Evolutionary conservation across 495 filamentous ascomycete genomes (phyloP).

Genomic region (Aspergillus sclerotiicarbonarius): DNA sequence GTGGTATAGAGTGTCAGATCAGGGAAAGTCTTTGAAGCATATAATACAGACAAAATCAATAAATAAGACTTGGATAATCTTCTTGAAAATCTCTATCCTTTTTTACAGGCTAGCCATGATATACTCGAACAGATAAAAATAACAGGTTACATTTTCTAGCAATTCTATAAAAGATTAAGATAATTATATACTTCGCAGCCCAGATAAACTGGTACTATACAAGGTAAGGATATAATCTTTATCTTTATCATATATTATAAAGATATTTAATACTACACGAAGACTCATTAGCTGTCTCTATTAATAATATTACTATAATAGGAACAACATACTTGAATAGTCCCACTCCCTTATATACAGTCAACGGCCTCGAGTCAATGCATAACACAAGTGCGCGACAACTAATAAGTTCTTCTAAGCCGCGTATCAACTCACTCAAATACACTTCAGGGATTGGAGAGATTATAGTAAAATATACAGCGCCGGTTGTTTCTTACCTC

Average conservation of each 20-base stretch:
- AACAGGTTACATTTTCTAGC: not conserved
- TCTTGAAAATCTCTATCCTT: conserved; percentile 1
- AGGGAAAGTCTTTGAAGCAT: conserved; percentile 6
- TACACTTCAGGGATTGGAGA: conserved; percentile 1
- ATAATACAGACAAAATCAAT: conserved; percentile 3
- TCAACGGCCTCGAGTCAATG: conserved; percentile 2
- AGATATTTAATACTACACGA: not conserved
- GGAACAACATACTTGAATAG: conserved; percentile 3
- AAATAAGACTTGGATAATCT: conserved; percentile 2
- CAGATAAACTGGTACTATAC: not conserved
- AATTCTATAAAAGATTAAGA: not conserved
- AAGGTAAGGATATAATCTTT: not conserved
- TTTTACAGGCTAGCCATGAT: conserved; percentile 4
- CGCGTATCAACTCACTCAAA: conserved; percentile 3
- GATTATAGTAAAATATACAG: conserved; percentile 1
- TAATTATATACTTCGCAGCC: not conserved
- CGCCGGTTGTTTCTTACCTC: conserved; percentile 7
- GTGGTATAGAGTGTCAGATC: not conserved
- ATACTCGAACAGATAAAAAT: not conserved
- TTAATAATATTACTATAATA: conserved; percentile 6
- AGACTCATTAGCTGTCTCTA: not conserved
- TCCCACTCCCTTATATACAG: not conserved
- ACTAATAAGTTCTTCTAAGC: conserved; percentile 5
- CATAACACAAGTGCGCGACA: conserved; percentile 3
- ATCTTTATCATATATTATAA: conserved; percentile 2